Conservation (phyloP, 768 basidiomycete species). For the Lactifluus echinatus region DNA sequence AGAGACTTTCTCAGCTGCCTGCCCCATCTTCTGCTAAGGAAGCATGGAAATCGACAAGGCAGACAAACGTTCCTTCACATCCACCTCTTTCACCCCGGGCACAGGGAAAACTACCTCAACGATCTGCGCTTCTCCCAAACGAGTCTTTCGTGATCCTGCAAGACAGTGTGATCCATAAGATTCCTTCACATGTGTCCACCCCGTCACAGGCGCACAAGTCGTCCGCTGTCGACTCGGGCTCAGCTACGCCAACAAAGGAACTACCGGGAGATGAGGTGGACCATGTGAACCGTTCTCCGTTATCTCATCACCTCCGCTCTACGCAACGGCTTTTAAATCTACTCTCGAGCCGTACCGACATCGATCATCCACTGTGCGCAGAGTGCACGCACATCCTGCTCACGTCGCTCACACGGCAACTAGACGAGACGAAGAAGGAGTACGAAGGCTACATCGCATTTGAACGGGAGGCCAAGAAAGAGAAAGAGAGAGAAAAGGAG, state of each 20-base stretch:
- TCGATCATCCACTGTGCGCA: constrained; percentile 90
- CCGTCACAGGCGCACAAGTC: constrained; percentile 37
- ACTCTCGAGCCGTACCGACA: constrained; percentile 64
- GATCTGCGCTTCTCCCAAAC: constrained; percentile 48
- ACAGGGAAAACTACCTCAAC: constrained; percentile 54
- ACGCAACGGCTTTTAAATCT: constrained; percentile 68
- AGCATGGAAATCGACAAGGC: constrained; percentile 55
- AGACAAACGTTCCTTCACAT: constrained; percentile 27
- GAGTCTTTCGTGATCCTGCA: constrained; percentile 90
- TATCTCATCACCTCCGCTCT: constrained; percentile 71
- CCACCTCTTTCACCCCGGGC: constrained; percentile 42
- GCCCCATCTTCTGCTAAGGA: constrained; percentile 45
- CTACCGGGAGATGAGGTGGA: constrained; percentile 39
- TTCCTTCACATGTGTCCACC: constrained; percentile 46
- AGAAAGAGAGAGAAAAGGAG: constrained; percentile 63
- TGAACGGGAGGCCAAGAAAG: constrained; percentile 78
- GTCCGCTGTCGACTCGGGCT: constrained; percentile 31
- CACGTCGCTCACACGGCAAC: constrained; percentile 60
- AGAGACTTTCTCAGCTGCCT: constrained; percentile 40
- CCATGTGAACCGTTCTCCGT: constrained; percentile 57
- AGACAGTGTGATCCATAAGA: constrained; percentile 68
- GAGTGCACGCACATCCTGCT: constrained; percentile 88
- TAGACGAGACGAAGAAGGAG: constrained; percentile 88
- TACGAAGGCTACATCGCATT: constrained; percentile 91
- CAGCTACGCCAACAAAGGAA: constrained; percentile 26